A percentile compares a stretch with the other conserved stretches of the same genome.
Evolutionary conservation across 1,284 basidiomycete species (phyloP).

Genomic region (Dichomitus squalens): DNA sequence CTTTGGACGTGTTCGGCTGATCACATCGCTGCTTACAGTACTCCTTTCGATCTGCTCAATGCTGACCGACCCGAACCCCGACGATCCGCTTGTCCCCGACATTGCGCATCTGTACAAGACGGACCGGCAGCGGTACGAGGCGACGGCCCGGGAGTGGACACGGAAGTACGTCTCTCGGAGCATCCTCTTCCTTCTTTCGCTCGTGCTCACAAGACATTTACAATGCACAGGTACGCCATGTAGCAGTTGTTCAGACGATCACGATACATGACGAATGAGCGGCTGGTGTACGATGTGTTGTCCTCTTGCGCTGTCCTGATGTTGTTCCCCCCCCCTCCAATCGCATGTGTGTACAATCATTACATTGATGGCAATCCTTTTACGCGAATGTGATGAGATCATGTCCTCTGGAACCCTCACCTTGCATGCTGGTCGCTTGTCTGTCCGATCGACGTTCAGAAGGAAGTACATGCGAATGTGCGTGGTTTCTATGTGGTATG

Average conservation of each 20-base stretch:
- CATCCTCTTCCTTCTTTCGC: not conserved
- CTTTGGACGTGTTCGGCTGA: not conserved
- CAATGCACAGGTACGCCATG: constrained; percentile 55
- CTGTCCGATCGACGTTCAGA: not conserved
- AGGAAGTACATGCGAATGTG: not conserved
- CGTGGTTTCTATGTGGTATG: not conserved
- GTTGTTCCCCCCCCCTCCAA: constrained; percentile 13
- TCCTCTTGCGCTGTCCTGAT: constrained; percentile 20
- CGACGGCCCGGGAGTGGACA: constrained; percentile 96
- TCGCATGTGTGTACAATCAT: constrained; percentile 28
- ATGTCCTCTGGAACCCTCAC: not conserved
- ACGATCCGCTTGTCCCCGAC: constrained; percentile 86
- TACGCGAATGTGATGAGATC: not conserved
- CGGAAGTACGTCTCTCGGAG: constrained; percentile 72
- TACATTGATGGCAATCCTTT: constrained; percentile 19
- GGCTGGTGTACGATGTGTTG: constrained; percentile 31
- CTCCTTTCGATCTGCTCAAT: constrained; percentile 95
- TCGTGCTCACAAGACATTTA: constrained; percentile 30
- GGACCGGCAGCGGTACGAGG: constrained; percentile 90
- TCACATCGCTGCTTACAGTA: constrained; percentile 48
- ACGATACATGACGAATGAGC: constrained; percentile 24
- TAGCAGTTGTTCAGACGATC: constrained; percentile 33
- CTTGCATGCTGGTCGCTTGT: not conserved
- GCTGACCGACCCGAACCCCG: constrained; percentile 96
- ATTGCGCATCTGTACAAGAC: constrained; percentile 95